A percentile compares a stretch with the other conserved stretches of the same genome.
Evolutionary conservation across 2,329 filamentous ascomycete species (phyloP).

Genomic region (Cadophora sp.): DNA sequence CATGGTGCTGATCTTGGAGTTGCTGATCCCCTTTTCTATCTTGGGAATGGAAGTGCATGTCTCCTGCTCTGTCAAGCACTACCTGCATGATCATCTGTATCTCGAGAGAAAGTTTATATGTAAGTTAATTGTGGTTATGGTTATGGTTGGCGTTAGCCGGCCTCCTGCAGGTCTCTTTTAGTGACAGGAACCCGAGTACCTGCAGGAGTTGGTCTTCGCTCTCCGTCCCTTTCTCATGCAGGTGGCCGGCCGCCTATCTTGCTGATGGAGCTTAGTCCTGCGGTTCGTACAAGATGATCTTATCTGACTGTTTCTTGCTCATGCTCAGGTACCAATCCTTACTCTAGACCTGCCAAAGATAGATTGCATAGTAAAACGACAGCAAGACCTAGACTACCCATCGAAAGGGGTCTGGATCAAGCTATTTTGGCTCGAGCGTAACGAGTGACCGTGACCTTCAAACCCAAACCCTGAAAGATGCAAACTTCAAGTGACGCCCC

Average conservation of each 20-base stretch:
- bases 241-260: conserved; percentile 6
- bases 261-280: neutral
- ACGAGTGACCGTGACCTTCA: neutral
- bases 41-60: neutral
- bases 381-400: neutral
- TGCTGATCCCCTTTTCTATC: neutral
- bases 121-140: neutral
- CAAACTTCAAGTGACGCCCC: conserved; percentile 7
- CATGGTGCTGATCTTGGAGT: conserved; percentile 10
- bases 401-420: neutral
- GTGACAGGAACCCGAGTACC: conserved; percentile 19
- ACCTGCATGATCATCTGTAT: neutral
- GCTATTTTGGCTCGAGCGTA: neutral
- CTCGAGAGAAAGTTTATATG: neutral
- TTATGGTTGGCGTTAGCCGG: too few relatives aligned
- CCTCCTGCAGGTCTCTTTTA: neutral
- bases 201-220: conserved; percentile 13
- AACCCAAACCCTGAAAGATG: neutral
- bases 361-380: neutral
- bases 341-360: conserved; percentile 1
- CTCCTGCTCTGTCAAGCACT: conserved; percentile 3
- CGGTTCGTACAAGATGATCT: neutral
- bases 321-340: neutral
- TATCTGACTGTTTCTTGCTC: conserved; percentile 4
- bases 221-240: conserved; percentile 11